phyloP scores from a whole-genome alignment of 2,329 filamentous ascomycete species.

The Pezicula radicicola region DNA sequence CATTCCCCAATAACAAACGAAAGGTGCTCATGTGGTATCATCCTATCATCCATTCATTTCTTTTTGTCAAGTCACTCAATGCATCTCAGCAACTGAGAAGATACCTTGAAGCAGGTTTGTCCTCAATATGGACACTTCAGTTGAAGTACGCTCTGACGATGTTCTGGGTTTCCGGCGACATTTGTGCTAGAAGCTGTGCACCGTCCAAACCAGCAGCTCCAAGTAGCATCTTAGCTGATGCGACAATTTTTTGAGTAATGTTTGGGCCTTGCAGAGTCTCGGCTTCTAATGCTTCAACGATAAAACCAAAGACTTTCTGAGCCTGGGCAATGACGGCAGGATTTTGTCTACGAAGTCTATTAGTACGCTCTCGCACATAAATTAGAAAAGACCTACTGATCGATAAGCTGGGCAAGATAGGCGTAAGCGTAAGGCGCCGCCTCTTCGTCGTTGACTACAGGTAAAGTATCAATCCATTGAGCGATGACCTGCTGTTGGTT shows the following conservation, averaged over 20 bases:
- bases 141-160: constrained; percentile 77
- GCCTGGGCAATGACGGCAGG: constrained; percentile 75
- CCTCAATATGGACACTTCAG: constrained; percentile 34
- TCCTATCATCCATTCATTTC: constrained; percentile 17
- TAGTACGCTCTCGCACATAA: neutral
- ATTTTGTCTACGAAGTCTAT: constrained; percentile 63
- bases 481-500: constrained; percentile 73
- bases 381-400: constrained; percentile 67
- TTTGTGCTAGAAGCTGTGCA: constrained; percentile 68
- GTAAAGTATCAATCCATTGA: constrained; percentile 90
- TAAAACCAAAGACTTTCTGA: constrained; percentile 77
- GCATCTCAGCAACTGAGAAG: neutral
- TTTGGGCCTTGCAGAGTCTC: constrained; percentile 86
- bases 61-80: neutral
- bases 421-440: constrained; percentile 94
- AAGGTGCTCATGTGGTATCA: constrained; percentile 25
- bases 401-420: constrained; percentile 87
- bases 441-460: constrained; percentile 93
- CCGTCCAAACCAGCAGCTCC: constrained; percentile 72
- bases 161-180: constrained; percentile 78
- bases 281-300: constrained; percentile 85
- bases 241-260: constrained; percentile 66
- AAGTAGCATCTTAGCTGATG: constrained; percentile 75
- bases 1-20: constrained; percentile 10
- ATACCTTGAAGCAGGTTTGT: constrained; percentile 5